Base-by-base conservation (phyloP, 2,329 filamentous ascomycete species). In the Curvularia eragrostidis region DNA sequence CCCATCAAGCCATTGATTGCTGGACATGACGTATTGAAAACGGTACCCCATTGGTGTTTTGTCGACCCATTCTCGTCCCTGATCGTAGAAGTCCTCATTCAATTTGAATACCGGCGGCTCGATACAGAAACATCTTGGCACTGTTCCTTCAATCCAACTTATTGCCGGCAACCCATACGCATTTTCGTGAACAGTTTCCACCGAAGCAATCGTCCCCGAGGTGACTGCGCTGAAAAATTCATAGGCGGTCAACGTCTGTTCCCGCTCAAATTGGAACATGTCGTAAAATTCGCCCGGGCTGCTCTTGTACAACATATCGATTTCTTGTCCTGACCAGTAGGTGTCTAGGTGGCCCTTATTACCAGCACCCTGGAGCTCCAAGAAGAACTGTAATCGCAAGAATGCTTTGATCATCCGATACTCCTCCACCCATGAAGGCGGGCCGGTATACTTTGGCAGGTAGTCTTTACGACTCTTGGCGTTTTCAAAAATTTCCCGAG, bases 401-500 rank as follows among this genome's bases (percentile, higher is more conserved):
- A 60, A 60, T 38, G 46, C 19, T 48, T 9, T 32, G 15, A 60
- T 54, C 44, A 60, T 60, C 28, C 54, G 58, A 30, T 49, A 24
- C 54, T 57, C 58, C 24, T 60, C 58, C 23, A 49, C 50, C 24
- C 24, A 60, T 18, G 46, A 60, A 54, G 54, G 47, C 30, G 50
- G 50, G 30, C 54, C 50, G 5, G 54, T 60, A 19, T 57, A 19
- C 42, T 54, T 36, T 60, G 47, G 54, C 21, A 60, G 7, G 38
- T 54, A 57, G 50, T 60, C 50, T 15, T 52, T 54, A 26, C 28
- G 46, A 41, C 58, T 60, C 42, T 60, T 30, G 3, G 58, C 49
- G 15, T 19, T 60, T 52, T 49, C 34, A 36, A 57, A 57, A 26
- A 48, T n/a, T 19, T 60, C 50, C 34, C 13, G n/a, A 7, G 2